A percentile compares a stretch with the other conserved stretches of the same genome.
phyloP scores from a whole-genome alignment of 1,139 yeast species.

The Geotrichum phurueaensis region DNA sequence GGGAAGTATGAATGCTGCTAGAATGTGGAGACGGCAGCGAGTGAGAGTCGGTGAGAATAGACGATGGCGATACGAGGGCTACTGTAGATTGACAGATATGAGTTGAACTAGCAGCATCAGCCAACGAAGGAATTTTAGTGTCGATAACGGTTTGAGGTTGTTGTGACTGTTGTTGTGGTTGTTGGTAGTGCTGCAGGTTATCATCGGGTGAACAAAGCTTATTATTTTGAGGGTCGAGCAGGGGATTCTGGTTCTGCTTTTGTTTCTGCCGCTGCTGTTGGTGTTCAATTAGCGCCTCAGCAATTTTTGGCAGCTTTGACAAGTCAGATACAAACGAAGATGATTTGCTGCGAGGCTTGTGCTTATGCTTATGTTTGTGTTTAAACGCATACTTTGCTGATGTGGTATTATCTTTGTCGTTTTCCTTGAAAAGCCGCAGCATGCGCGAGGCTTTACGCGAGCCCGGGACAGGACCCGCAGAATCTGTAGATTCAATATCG shows the following conservation, averaged over 20 bases:
- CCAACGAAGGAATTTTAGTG: not conserved
- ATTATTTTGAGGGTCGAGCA: not conserved
- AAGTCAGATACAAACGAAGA: constrained; percentile 1
- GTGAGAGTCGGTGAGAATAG: not conserved
- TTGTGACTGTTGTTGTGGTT: no score
- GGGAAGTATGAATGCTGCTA: not conserved
- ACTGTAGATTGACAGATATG: not conserved
- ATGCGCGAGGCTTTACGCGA: constrained; percentile 51
- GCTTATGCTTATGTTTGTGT: not conserved
- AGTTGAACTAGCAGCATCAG: not conserved
- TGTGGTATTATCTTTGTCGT: constrained; percentile 23
- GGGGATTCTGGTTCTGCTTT: not conserved
- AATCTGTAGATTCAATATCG: not conserved
- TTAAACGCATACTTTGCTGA: not conserved
- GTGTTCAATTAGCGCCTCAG: not conserved
- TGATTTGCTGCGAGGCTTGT: not conserved
- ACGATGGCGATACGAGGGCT: not conserved
- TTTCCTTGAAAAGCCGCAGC: constrained; percentile 43
- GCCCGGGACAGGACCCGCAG: constrained; percentile 21
- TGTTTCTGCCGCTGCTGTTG: not conserved
- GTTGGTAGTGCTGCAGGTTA: not conserved
- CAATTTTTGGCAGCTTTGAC: constrained; percentile 4
- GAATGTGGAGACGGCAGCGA: not conserved
- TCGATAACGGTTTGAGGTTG: not conserved
- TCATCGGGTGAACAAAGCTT: not conserved